Evolutionary conservation across 164 flowering plant species (phyloP), one percentile per base, ranked within the genome.

Genomic region (Berberis thunbergii): DNA sequence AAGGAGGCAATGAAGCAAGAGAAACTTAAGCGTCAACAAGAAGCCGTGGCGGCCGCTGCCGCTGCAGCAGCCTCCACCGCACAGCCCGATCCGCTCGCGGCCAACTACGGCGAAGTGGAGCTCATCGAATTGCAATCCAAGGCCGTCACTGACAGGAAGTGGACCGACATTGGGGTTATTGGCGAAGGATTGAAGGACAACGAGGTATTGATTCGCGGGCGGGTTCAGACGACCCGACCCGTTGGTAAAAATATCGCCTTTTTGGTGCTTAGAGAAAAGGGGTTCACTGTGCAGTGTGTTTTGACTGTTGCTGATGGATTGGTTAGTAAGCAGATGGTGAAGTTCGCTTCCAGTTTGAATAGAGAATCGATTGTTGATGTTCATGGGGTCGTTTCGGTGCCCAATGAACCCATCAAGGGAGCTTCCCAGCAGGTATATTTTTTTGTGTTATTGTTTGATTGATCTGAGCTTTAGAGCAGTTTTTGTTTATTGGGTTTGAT

Each of bases 281-380:
- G 94, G 0, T 89, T 73, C 57, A 95, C 96, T 4, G 92, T 91
- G 3, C 99, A 95, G 77, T 91, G 97, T 69, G 82, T 95, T 12
- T 56, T 81, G 50, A 77, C 83, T 1, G 86, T 72, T 6, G 69
- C 77, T n/a, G 69, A 77, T 0, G 96, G 76, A 7, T 56, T 70
- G 3, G 94, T 95, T 9, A 87, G 97, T 54, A 65, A 64, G 50
- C 83, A 82, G 70, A 91, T 91, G 97, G 86, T 91, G 26, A 89
- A 84, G 75, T 95, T 67, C 53, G 85, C 80, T 0, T 74, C 75
- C 0, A 69, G 79, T 1, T 64, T 95, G 75, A 95, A 80, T 70
- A 74, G 79, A n/a, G 99, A 95, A 67, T 86, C 94, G 1, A 64
- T 75, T 57, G 80, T 95, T 6, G 96, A 89, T 52, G 59, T 91